Percentiles rank a stretch among this genome's conserved stretches.
phyloP scores from a whole-genome alignment of 164 flowering plant genomes.

The Malania oleifera region DNA sequence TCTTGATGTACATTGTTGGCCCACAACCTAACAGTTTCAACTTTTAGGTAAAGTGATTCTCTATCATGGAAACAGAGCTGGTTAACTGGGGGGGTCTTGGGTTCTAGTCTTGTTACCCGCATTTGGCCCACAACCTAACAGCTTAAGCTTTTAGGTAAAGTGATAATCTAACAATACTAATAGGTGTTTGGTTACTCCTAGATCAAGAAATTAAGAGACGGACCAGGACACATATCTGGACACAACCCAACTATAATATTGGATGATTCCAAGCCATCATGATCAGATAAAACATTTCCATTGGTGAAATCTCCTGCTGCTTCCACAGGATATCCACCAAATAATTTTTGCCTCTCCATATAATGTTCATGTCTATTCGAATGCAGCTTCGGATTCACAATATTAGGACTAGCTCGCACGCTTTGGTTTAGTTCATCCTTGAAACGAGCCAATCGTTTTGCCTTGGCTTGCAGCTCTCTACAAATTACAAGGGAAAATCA shows the following conservation, averaged over 20 bases:
- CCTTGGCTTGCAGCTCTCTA: slow-evolving; percentile 84
- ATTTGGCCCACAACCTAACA: too few species aligned
- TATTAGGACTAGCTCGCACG: slow-evolving; percentile 22
- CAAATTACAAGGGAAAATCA: slow-evolving; percentile 2
- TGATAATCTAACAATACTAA: too few species aligned
- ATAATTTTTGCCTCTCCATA: slow-evolving; percentile 24
- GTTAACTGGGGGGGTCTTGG: too few species aligned
- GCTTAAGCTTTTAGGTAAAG: too few species aligned
- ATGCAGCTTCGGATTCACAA: slow-evolving; percentile 25
- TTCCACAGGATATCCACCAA: slow-evolving; percentile 28
- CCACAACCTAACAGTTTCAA: too few species aligned
- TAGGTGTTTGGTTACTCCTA: too few species aligned
- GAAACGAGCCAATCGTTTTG: slow-evolving; percentile 86
- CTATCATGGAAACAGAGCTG: too few species aligned
- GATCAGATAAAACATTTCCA: slow-evolving; percentile 32
- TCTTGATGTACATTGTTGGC: too few species aligned
- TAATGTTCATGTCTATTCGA: slow-evolving; percentile 26
- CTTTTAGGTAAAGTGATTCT: too few species aligned
- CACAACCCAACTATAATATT: slow-evolving; percentile 66
- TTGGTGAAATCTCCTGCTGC: slow-evolving; percentile 22
- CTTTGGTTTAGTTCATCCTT: slow-evolving; percentile 52
- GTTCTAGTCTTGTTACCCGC: too few species aligned
- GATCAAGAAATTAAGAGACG: slow-evolving; percentile 11
- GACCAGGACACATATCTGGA: slow-evolving; percentile 99
- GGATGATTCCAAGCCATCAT: slow-evolving; percentile 46